Percentiles rank a stretch among this genome's conserved stretches.
These are phyloP conservation scores for Coelastrella sp. DNA, from an alignment of 139 green algal genomes.

Conservation along the genomic window DNA sequence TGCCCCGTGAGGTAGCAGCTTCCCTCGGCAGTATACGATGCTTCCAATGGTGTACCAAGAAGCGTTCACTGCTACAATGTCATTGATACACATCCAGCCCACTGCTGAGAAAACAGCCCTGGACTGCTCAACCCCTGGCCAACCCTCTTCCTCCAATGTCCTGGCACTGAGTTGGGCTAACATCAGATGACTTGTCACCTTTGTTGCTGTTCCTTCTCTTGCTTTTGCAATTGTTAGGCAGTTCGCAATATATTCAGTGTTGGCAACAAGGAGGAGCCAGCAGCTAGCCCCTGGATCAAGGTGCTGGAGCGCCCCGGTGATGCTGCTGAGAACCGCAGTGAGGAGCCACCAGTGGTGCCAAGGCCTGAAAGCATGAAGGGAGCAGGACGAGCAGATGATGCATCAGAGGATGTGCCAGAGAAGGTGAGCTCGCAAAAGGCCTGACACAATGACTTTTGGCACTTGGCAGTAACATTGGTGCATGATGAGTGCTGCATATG, in stretches of 20 bases:
- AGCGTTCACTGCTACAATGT: too few relatives aligned
- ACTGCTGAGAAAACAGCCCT: too few relatives aligned
- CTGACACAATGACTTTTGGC: background rate
- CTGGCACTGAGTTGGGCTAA: background rate
- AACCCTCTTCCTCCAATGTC: background rate
- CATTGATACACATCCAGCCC: too few relatives aligned
- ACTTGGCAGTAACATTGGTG: background rate
- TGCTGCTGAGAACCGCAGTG: background rate
- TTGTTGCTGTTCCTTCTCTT: background rate
- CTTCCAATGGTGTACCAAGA: too few relatives aligned
- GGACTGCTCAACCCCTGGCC: too few relatives aligned
- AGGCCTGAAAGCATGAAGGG: background rate
- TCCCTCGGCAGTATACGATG: too few relatives aligned
- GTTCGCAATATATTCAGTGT: background rate
- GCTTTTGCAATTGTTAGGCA: background rate
- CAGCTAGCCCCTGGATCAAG: constrained; percentile 25
- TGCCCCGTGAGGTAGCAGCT: too few relatives aligned
- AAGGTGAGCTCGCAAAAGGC: background rate
- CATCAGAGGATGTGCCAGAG: constrained; percentile 22
- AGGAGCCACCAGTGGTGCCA: background rate
- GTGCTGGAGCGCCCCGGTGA: constrained; percentile 20
- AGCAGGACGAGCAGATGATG: background rate
- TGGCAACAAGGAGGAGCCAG: constrained; percentile 7
- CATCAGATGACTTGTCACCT: background rate
- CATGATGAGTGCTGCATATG: too few relatives aligned